Base-by-base conservation (phyloP, 2,329 filamentous ascomycete species). In the Alternaria novae-zelandiae region DNA sequence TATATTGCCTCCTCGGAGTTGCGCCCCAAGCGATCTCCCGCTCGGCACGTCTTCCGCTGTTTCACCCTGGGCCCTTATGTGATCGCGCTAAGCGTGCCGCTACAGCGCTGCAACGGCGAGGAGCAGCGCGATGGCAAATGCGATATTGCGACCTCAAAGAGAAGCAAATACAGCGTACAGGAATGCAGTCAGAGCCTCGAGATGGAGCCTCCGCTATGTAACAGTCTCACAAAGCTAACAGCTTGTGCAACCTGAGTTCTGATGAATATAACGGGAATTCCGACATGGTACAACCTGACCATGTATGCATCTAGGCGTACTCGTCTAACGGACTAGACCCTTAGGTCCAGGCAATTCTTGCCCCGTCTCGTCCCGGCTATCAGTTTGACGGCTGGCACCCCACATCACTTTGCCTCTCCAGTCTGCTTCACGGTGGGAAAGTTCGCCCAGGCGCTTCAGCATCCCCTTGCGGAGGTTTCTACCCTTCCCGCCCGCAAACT, bases 11-110 rank as follows among this genome's bases (percentile, higher is more conserved):
- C 25, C 26, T 44, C 23, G 20, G 45, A 46, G 57, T 32, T 25
- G 2, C 43, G 28, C 41, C 41, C 41, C 26, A 46, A 59, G 20
- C 64, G 65, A 68, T 69, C 64, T 66, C 64, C 64, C 65, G 63
- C 44, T 47, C 63, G 61, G 62, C 57, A 65, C 58, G 53, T n/a
- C 50, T 63, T 65, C 63, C 63, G 55, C 61, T 43, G 58, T 21
- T 50, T 58, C 59, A 57, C 56, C 54, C 65, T 62, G 57, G 61
- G 56, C 32, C 66, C 59, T 61, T 54, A 53, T 46, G 25, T 58
- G 45, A 49, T 43, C 17, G 32, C 32, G 50, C 21, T 51, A 44
- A 51, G 59, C 53, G 59, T 68, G 58, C 55, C 60, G 59, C 50
- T 51, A 54, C 28, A 47, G 63, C 47, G 32, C 13, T 54, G 23